phyloP scores from a whole-genome alignment of 2,329 filamentous ascomycete genomes.

The Zymoseptoria ardabiliae region DNA sequence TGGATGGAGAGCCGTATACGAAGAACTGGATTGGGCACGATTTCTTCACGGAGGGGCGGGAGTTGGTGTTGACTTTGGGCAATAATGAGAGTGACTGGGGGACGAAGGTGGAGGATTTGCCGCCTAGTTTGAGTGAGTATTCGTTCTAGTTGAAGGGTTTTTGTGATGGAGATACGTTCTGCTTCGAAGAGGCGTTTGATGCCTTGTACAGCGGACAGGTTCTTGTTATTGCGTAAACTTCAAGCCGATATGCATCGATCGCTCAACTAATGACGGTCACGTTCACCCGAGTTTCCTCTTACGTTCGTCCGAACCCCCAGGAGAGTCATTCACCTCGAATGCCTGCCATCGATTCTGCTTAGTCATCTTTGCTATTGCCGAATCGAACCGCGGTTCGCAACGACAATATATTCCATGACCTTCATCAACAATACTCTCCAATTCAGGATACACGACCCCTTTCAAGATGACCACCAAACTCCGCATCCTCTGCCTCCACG shows the following conservation, averaged over 20 bases:
- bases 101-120: slow-evolving; percentile 24
- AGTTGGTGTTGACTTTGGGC: slow-evolving; percentile 31
- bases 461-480: slow-evolving; percentile 5
- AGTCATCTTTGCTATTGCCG: neutral
- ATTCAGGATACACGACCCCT: neutral
- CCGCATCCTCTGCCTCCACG: slow-evolving; percentile 17
- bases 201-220: too few species aligned
- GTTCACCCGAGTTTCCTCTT: too few species aligned
- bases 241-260: too few species aligned
- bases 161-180: neutral
- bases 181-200: too few species aligned
- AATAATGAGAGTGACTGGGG: slow-evolving; percentile 32
- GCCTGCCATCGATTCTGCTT: neutral
- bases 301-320: too few species aligned
- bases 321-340: neutral
- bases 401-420: neutral
- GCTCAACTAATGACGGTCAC: too few species aligned
- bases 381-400: neutral
- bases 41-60: slow-evolving; percentile 35
- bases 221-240: too few species aligned
- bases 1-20: slow-evolving; percentile 33
- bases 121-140: slow-evolving; percentile 22
- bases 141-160: neutral
- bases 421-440: neutral
- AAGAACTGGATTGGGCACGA: slow-evolving; percentile 38